phyloP scores from a whole-genome alignment of 805 yeast genomes.

The Kluyveromyces wickerhamii region DNA sequence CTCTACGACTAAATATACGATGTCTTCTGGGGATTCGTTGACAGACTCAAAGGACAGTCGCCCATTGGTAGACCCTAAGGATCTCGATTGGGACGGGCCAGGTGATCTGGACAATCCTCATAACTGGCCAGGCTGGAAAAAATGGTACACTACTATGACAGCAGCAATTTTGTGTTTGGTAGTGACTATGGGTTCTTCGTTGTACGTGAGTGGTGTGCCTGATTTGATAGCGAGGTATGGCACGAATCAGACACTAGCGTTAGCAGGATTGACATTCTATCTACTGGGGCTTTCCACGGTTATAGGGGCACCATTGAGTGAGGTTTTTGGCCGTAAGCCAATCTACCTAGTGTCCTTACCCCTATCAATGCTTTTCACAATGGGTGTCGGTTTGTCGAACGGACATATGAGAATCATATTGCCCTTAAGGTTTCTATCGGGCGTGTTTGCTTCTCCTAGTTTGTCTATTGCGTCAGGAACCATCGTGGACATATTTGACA shows the following conservation, averaged over 20 bases:
- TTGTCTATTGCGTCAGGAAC: slow-evolving; percentile 83
- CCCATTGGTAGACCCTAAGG: slow-evolving; percentile 30
- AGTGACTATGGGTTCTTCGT: slow-evolving; percentile 68
- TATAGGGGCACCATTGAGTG: slow-evolving; percentile 65
- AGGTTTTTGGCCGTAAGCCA: slow-evolving; percentile 57
- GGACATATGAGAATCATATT: slow-evolving; percentile 51
- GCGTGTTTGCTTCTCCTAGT: slow-evolving; percentile 73
- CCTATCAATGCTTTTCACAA: slow-evolving; percentile 57
- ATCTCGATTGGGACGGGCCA: slow-evolving; percentile 53
- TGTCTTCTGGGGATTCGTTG: neutral
- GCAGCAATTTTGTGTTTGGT: slow-evolving; percentile 59
- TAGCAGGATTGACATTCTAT: slow-evolving; percentile 65
- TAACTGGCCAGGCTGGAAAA: slow-evolving; percentile 58
- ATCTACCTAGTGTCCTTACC: slow-evolving; percentile 56
- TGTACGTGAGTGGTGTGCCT: slow-evolving; percentile 58
- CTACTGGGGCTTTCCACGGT: slow-evolving; percentile 68
- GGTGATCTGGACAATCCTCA: slow-evolving; percentile 57
- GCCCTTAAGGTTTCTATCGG: slow-evolving; percentile 66
- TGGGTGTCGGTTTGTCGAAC: slow-evolving; percentile 63
- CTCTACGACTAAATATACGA: neutral
- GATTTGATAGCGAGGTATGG: slow-evolving; percentile 42
- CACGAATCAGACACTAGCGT: slow-evolving; percentile 51
- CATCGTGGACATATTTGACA: slow-evolving; percentile 66
- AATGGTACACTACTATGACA: slow-evolving; percentile 58
- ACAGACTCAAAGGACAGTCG: neutral